phyloP scores from a whole-genome alignment of 202 grass and related monocot genomes.

The Zizania palustris region DNA sequence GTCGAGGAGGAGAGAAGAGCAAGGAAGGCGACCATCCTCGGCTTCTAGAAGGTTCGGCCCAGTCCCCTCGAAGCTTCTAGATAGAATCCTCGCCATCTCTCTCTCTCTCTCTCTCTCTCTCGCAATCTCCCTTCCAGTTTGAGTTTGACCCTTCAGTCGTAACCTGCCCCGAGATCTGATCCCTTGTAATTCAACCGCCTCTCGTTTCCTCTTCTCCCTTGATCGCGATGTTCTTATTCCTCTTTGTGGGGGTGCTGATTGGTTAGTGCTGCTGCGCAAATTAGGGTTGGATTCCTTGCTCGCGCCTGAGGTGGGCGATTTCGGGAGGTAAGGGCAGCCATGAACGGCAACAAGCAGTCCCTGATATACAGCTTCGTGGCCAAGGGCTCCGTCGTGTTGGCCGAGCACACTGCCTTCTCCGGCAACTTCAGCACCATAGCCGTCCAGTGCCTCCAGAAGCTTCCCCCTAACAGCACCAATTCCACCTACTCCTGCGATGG shows the following conservation, averaged over 20 bases:
- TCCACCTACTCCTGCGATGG: constrained; percentile 97
- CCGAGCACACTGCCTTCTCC: constrained; percentile 92
- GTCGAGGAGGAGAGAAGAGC: too few species aligned
- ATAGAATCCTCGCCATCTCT: too few species aligned
- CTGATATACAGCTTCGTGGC: constrained; percentile 97
- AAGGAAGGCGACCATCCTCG: too few species aligned
- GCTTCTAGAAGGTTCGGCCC: too few species aligned
- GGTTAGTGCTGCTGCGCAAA: not conserved
- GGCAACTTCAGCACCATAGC: constrained; percentile 97
- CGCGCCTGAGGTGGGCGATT: constrained; percentile 6
- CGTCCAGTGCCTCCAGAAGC: constrained; percentile 93
- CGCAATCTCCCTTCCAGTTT: too few species aligned
- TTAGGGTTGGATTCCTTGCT: constrained; percentile 18
- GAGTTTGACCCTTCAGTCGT: too few species aligned
- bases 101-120: too few species aligned
- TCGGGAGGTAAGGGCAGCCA: constrained; percentile 37
- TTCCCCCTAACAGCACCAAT: constrained; percentile 73
- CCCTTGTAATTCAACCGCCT: not conserved
- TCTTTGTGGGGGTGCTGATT: not conserved
- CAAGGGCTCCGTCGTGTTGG: constrained; percentile 85
- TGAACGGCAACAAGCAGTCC: constrained; percentile 67
- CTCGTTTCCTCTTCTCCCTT: not conserved
- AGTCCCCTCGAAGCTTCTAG: too few species aligned
- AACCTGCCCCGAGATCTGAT: not conserved
- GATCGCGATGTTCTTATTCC: not conserved